These are phyloP conservation scores for Cladosporium sp. DNA, from an alignment of 2,329 filamentous ascomycete species.

Conservation along the genomic window DNA sequence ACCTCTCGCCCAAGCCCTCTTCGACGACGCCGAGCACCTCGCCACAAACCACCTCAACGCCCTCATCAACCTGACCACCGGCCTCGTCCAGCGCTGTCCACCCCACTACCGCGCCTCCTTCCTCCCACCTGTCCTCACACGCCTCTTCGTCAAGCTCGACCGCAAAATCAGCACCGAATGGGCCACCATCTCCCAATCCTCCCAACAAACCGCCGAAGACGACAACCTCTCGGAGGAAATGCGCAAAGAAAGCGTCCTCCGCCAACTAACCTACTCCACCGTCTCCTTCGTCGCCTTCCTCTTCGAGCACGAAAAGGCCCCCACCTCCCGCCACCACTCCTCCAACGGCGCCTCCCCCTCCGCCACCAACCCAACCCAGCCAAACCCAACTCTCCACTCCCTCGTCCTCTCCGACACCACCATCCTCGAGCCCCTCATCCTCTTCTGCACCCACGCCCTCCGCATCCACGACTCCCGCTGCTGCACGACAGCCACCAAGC, in stretches of 20 bases:
- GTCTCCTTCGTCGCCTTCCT: constrained; percentile 88
- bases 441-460: constrained; percentile 88
- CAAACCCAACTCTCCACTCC: constrained; percentile 60
- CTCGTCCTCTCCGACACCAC: constrained; percentile 74
- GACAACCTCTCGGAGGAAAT: constrained; percentile 85
- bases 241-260: constrained; percentile 92
- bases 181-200: constrained; percentile 60
- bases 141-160: constrained; percentile 81
- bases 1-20: constrained; percentile 76
- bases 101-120: constrained; percentile 70
- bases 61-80: constrained; percentile 80
- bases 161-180: constrained; percentile 82
- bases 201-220: constrained; percentile 57
- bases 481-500: constrained; percentile 75
- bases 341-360: neutral
- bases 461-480: constrained; percentile 85
- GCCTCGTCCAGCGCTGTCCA: constrained; percentile 88
- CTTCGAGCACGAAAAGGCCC: constrained; percentile 62
- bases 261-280: constrained; percentile 85
- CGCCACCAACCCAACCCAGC: constrained; percentile 2
- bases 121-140: constrained; percentile 73
- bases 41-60: constrained; percentile 92
- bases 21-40: constrained; percentile 72
- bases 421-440: constrained; percentile 78
- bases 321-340: constrained; percentile 22